Evolutionary conservation across 371 early-diverging fungal genomes (phyloP), one percentile per base, ranked within the genome.

Genomic region (Haplosporangium sp.): DNA sequence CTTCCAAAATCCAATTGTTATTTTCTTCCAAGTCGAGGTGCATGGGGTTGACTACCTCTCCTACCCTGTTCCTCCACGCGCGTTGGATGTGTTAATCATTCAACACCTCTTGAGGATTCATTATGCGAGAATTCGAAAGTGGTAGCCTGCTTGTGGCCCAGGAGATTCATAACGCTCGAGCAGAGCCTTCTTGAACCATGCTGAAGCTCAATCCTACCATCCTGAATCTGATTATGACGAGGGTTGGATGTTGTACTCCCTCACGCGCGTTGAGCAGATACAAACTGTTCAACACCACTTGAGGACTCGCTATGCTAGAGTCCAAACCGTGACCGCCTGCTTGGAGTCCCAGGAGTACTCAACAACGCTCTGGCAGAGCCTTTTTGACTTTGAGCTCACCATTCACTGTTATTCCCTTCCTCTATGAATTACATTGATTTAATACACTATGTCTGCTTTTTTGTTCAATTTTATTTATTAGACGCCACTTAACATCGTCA

Each of bases 41-140:
- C 48, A 63, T 69, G 69, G 64, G 64, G 69, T n/a, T n/a, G n/a
- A n/a, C n/a, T n/a, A n/a, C n/a, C n/a, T n/a, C n/a, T n/a, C n/a
- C n/a, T n/a, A n/a, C n/a, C n/a, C n/a, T n/a, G n/a, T n/a, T n/a
- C n/a, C n/a, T n/a, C n/a, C 62, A 68, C 62, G 57, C 69, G 62
- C 62, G 69, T 61, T 62, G 62, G 59, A 62, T 62, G 59, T 59
- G n/a, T n/a, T 58, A 54, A 57, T 54, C 69, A 53, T 62, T 63
- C 62, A 42, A 43, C 69, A 61, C 48, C 62, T 12, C 62, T 52
- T 68, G 62, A 68, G 42, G 69, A 68, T 62, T 68, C 69, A 53
- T 50, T 45, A 68, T 52, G 57, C 69, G n/a, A 62, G 69, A 68
- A 45, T 62, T 62, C 16, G 41, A 68, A 8, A 51, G 69, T 68